A percentile compares a stretch with the other conserved stretches of the same genome.
These are phyloP conservation scores for Huiozyma sinensis DNA, from an alignment of 805 yeast genomes.

Conservation along the genomic window DNA sequence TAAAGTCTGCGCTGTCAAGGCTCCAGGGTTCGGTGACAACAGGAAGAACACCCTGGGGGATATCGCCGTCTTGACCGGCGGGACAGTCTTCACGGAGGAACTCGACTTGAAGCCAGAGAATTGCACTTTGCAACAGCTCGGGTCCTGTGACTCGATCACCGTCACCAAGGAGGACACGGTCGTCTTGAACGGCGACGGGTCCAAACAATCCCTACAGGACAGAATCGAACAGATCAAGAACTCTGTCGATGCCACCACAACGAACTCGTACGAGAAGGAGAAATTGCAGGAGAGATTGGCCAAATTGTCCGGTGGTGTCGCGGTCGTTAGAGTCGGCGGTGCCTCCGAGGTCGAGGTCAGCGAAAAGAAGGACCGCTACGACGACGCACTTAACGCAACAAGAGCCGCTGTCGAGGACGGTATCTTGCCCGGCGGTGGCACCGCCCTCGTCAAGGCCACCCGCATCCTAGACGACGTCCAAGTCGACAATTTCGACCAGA, in stretches of 20 bases:
- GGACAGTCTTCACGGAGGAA: conserved; percentile 80
- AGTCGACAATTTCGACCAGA: conserved; percentile 88
- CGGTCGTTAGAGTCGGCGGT: conserved; percentile 96
- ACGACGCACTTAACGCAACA: conserved; percentile 96
- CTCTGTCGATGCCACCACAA: conserved; percentile 60
- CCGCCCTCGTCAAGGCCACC: conserved; percentile 91
- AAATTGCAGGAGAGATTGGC: conserved; percentile 96
- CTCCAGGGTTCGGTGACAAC: conserved; percentile 99
- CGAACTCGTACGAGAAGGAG: conserved; percentile 85
- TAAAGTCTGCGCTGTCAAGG: conserved; percentile 93
- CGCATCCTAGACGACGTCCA: conserved; percentile 57
- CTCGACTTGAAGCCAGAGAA: conserved; percentile 91
- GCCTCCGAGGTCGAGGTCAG: conserved; percentile 95
- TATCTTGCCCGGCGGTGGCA: conserved; percentile 98
- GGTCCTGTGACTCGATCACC: conserved; percentile 84
- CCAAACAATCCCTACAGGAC: conserved; percentile 64
- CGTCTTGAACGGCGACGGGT: conserved; percentile 84
- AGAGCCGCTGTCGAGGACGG: conserved; percentile 99
- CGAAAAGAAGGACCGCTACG: conserved; percentile 98
- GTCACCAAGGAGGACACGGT: conserved; percentile 95
- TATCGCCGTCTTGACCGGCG: conserved; percentile 89
- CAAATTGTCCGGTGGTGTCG: conserved; percentile 96
- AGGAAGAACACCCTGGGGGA: conserved; percentile 94
- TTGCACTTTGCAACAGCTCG: conserved; percentile 81
- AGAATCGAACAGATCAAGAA: conserved; percentile 92